Evolutionary conservation across 2,329 filamentous ascomycete species (phyloP), one percentile per base, ranked within the genome.

Genomic region (Xylariaceae sp.): DNA sequence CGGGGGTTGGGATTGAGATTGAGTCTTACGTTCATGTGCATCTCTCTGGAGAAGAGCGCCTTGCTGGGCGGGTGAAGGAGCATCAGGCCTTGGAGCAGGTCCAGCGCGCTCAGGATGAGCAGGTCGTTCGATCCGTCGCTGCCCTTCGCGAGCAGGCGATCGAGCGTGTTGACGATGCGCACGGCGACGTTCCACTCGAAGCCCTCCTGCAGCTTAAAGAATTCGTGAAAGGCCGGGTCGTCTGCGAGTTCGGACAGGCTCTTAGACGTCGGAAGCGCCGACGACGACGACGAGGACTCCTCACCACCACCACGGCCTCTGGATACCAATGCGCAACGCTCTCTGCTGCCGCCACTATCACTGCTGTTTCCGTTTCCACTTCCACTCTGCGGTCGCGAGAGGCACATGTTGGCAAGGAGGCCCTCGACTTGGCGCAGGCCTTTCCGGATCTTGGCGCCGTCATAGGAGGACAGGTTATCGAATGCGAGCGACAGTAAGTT

Each of bases 171-270:
- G 46, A 95, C 82, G 44, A 97, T 73, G 44, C 88, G 81, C 65
- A 88, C 81, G 11, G 88, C 83, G 39, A 97, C 87, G 67, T 98
- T 98, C 85, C 88, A 97, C 67, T 97, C 88, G 59, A 98, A 98
- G 3, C 89, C 87, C 59, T 97, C 89, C 63, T 98, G 92, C 50
- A 97, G 63, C 61, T 94, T 88, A 70, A 95, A 96, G 69, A 97
- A 97, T 64, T 96, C 88, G 50, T 87, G 74, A 60, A 96, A 97
- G 14, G 89, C 90, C 14, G 85, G 87, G 62, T 97, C 92, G 48
- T 82, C 77, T 35, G 77, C 74, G 47, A 96, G 67, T 41, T 88
- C 81, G 15, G 69, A 68, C 34, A 95, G 72, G 11, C 73, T 71
- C 64, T 86, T 88, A 36, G n/a, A n/a, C n/a, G n/a, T n/a, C n/a